Percentiles rank a stretch among this genome's conserved stretches.
Conservation (phyloP, 2,329 filamentous ascomycete genomes). For the Aaosphaeria pasadenensis region DNA sequence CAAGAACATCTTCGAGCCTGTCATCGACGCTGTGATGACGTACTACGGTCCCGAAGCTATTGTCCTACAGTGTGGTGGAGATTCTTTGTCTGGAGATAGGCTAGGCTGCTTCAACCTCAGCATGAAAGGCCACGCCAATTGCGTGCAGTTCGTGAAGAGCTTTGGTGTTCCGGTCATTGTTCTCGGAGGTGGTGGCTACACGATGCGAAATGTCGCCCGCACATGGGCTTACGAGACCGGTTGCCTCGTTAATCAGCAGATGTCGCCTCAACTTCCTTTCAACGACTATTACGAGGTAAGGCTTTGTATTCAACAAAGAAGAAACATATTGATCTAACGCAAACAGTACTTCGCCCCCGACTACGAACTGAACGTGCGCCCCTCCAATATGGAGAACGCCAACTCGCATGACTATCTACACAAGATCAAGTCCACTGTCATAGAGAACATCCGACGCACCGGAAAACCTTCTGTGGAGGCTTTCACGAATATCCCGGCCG, state of each 20-base stretch:
- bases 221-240: slow-evolving; percentile 69
- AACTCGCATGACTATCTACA: slow-evolving; percentile 67
- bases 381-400: slow-evolving; percentile 71
- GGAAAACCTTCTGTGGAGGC: slow-evolving; percentile 54
- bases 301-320: neutral
- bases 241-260: slow-evolving; percentile 76
- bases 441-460: slow-evolving; percentile 65
- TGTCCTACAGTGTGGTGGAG: slow-evolving; percentile 67
- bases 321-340: slow-evolving; percentile 15
- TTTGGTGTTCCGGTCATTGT: slow-evolving; percentile 65
- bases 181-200: slow-evolving; percentile 67
- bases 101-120: slow-evolving; percentile 69
- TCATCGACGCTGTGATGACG: slow-evolving; percentile 66
- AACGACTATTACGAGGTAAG: slow-evolving; percentile 86
- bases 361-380: slow-evolving; percentile 66
- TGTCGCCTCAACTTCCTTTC: slow-evolving; percentile 81
- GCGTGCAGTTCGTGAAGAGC: slow-evolving; percentile 66
- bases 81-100: slow-evolving; percentile 65
- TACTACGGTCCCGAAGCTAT: slow-evolving; percentile 66
- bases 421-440: slow-evolving; percentile 63
- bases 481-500: slow-evolving; percentile 56
- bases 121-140: slow-evolving; percentile 69
- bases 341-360: slow-evolving; percentile 64
- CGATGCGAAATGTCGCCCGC: slow-evolving; percentile 63
- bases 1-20: slow-evolving; percentile 66